Base-by-base conservation (phyloP, 495 filamentous ascomycete genomes). In the Hyaloscypha variabilis region DNA sequence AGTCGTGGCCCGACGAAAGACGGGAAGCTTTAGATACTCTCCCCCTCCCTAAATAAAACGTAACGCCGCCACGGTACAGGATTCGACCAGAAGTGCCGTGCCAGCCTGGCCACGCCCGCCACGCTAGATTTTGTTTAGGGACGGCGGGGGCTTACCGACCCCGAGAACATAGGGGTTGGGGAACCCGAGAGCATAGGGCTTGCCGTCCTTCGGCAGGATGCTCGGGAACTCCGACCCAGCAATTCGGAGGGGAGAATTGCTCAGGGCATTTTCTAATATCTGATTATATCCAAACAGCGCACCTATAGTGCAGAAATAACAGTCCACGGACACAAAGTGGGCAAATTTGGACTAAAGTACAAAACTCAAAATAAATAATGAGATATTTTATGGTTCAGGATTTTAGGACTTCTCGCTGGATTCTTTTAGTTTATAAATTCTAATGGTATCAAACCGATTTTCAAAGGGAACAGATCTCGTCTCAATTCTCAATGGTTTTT, bases 401-500 rank as follows among this genome's bases (percentile, higher is more conserved):
- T 46, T 46, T 46, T 46, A 46, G 39, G 39, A 19, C 8, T 46
- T 46, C 39, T 46, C 39, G 8, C 8, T 46, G 19, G 8, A 8
- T 46, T 46, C 39, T 46, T 46, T 46, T 46, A 46, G 39, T n/a
- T 46, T 46, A 46, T 46, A 46, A 46, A 46, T 46, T 19, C 19
- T 46, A 8, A 10, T 19, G 8, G 39, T 46, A 10, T 19, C 19
- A 19, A 46, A 19, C 39, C 39, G 8, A 10, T 46, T 46, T 10
- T 19, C 10, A 10, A 46, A 46, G 39, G 8, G 19, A 46, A n/a
- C n/a, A n/a, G n/a, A n/a, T n/a, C n/a, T n/a, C n/a, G n/a, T n/a
- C n/a, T n/a, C n/a, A n/a, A n/a, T n/a, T n/a, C n/a, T n/a, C n/a
- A n/a, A n/a, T n/a, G n/a, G n/a, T n/a, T n/a, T 46, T 46, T 46